Percentiles rank a stretch among this genome's conserved stretches.
These are phyloP conservation scores for Cryphonectria naterciae DNA, from an alignment of 2,329 filamentous ascomycete genomes.

Conservation along the genomic window DNA sequence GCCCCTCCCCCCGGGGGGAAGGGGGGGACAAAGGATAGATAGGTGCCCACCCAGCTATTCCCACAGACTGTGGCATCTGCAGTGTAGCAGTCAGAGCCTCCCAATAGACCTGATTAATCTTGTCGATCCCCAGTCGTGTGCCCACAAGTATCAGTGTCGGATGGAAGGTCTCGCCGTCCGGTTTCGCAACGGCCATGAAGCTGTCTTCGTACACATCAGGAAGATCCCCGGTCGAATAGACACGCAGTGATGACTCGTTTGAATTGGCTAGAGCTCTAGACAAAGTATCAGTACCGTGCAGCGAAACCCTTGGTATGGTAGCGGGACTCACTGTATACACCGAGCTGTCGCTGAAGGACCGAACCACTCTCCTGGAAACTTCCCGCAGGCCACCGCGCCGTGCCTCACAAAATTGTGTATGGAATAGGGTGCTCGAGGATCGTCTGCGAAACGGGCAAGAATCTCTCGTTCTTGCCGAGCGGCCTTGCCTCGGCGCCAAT, in stretches of 20 bases:
- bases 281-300: conserved; percentile 13
- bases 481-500: conserved; percentile 72
- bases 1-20: background rate
- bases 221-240: conserved; percentile 89
- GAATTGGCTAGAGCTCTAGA: conserved; percentile 73
- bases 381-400: conserved; percentile 84
- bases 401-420: conserved; percentile 93
- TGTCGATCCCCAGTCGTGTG: conserved; percentile 88
- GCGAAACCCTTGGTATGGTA: background rate
- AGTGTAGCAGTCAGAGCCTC: conserved; percentile 85
- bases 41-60: conserved; percentile 80
- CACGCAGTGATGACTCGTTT: conserved; percentile 67
- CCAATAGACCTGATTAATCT: conserved; percentile 93
- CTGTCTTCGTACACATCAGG: conserved; percentile 92
- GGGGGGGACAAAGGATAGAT: background rate
- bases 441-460: conserved; percentile 83
- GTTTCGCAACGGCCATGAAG: conserved; percentile 77
- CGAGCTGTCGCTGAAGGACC: conserved; percentile 94
- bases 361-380: conserved; percentile 97
- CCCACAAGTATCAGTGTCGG: conserved; percentile 90
- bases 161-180: conserved; percentile 67
- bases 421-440: conserved; percentile 84
- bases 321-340: conserved; percentile 78
- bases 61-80: conserved; percentile 89
- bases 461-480: conserved; percentile 69